Conservation (phyloP, 2,329 filamentous ascomycete genomes). For the Pseudocercospora vitis region DNA sequence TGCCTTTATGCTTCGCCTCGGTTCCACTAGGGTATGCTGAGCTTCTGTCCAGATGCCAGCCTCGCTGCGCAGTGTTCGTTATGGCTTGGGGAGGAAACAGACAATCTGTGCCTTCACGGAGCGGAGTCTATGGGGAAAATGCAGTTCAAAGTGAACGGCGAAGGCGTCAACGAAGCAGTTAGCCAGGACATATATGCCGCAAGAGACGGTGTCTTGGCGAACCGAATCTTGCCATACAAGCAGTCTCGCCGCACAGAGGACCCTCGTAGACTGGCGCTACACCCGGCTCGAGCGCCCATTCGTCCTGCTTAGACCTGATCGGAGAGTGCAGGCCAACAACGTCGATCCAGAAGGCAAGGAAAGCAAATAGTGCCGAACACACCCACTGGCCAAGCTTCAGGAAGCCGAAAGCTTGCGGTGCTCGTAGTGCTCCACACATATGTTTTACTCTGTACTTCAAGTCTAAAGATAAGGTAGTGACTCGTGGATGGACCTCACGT, state of each 20-base stretch:
- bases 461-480: slow-evolving; percentile 1
- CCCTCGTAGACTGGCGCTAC: no score
- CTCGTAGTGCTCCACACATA: background rate
- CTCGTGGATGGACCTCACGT: background rate
- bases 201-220: background rate
- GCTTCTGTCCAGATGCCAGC: no score
- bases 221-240: no score
- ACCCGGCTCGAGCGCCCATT: no score
- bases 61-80: no score
- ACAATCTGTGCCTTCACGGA: no score
- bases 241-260: no score
- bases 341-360: background rate
- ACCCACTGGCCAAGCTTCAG: background rate
- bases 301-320: no score
- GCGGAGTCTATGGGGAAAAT: background rate
- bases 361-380: background rate
- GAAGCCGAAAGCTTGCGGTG: slow-evolving; percentile 2
- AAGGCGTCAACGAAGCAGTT: background rate
- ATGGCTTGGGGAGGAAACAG: no score
- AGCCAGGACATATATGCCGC: background rate
- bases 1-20: background rate
- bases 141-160: no score
- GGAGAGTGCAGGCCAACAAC: background rate
- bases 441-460: background rate
- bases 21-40: background rate